These are phyloP conservation scores for Penicillium palitans DNA, from an alignment of 2,329 filamentous ascomycete genomes.

Conservation along the genomic window DNA sequence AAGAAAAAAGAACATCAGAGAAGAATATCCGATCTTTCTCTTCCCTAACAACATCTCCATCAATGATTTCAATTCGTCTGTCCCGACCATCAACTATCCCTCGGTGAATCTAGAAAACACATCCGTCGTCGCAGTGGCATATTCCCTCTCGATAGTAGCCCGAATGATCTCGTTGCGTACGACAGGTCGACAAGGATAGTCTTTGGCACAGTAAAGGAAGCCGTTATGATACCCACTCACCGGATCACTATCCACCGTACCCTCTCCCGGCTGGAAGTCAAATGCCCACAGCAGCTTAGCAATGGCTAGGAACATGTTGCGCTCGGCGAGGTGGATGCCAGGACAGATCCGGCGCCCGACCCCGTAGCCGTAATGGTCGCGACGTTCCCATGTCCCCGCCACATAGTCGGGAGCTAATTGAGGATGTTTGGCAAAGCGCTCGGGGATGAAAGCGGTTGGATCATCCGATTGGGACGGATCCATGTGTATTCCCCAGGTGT, in stretches of 20 bases:
- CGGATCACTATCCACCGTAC: neutral
- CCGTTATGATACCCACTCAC: neutral
- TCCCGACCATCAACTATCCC: neutral
- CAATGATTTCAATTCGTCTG: too few relatives aligned
- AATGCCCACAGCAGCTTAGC: neutral
- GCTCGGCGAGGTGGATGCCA: constrained; percentile 3
- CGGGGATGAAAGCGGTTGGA: neutral
- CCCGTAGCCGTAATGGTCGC: constrained; percentile 2
- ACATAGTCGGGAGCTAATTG: neutral
- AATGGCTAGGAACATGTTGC: neutral
- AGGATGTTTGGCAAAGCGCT: neutral
- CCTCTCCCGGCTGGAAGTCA: neutral
- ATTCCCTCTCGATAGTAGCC: neutral
- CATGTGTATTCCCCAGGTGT: constrained; percentile 4
- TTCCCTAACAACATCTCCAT: neutral
- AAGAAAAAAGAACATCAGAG: neutral
- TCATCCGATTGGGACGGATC: neutral
- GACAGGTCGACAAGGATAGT: neutral
- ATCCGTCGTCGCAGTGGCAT: neutral
- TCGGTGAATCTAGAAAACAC: neutral
- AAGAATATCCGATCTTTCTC: too few relatives aligned
- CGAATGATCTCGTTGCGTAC: neutral
- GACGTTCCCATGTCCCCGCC: neutral
- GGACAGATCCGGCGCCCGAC: constrained; percentile 2
- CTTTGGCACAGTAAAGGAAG: constrained; percentile 2